Conservation (phyloP, 192 early-diverging fungal genomes). For the Rhizoclosmatium sp. region DNA sequence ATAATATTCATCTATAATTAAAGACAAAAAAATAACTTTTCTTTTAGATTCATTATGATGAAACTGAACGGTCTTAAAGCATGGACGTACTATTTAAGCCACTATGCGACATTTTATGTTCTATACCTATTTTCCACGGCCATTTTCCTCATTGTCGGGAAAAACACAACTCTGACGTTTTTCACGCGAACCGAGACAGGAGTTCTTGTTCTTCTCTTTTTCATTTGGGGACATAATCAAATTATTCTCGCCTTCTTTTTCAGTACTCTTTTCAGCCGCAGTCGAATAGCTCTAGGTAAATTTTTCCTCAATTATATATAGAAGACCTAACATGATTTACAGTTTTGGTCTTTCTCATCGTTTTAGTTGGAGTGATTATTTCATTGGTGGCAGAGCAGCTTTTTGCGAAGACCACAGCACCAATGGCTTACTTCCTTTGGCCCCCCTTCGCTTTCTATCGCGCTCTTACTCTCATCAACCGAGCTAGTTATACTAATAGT, state of each 20-base stretch:
- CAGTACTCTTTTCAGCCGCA: constrained; percentile 67
- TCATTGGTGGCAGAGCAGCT: constrained; percentile 60
- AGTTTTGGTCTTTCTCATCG: constrained; percentile 73
- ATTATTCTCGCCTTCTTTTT: constrained; percentile 75
- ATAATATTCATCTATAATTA: not conserved
- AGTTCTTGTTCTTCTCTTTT: constrained; percentile 67
- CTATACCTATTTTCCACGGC: constrained; percentile 26
- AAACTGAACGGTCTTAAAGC: constrained; percentile 74
- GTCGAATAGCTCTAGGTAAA: constrained; percentile 59
- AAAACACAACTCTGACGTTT: constrained; percentile 63
- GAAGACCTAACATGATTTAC: not conserved
- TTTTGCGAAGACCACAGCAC: constrained; percentile 47
- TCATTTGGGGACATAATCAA: constrained; percentile 72
- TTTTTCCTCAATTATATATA: not conserved
- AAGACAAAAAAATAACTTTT: not conserved
- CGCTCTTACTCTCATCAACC: constrained; percentile 62
- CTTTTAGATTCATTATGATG: constrained; percentile 61
- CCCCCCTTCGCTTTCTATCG: constrained; percentile 83
- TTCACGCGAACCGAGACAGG: constrained; percentile 63
- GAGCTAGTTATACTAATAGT: constrained; percentile 50
- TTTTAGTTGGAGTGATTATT: constrained; percentile 71
- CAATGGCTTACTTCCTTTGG: constrained; percentile 70
- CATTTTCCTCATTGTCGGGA: constrained; percentile 68
- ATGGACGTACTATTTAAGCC: constrained; percentile 57
- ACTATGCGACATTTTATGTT: constrained; percentile 40